Conservation (phyloP, 2,329 filamentous ascomycete genomes). For the Neofusicoccum ribis region DNA sequence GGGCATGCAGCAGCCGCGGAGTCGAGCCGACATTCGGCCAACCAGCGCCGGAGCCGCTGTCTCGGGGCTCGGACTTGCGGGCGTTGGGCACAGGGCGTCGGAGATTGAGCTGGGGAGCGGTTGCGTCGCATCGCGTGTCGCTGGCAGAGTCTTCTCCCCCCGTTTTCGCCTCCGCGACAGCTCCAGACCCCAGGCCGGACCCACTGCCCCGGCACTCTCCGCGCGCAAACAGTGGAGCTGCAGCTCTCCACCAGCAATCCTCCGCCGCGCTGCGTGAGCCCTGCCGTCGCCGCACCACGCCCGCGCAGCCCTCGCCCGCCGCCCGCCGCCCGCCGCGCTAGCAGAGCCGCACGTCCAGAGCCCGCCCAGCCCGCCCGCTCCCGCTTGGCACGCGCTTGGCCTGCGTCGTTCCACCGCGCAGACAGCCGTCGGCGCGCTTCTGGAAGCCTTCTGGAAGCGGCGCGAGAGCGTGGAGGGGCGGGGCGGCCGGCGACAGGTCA, state of each 20-base stretch:
- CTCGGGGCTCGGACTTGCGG: neutral
- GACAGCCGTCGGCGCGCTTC: neutral
- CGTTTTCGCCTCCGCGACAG: slow-evolving; percentile 3
- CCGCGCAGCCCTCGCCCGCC: neutral
- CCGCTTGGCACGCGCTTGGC: neutral
- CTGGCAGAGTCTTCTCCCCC: neutral
- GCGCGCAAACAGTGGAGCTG: slow-evolving; percentile 1
- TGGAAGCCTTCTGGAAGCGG: neutral
- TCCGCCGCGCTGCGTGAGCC: neutral
- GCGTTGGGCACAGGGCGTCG: neutral
- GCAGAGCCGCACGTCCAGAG: neutral
- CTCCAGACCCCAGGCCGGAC: slow-evolving; percentile 6
- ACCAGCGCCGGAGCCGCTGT: neutral
- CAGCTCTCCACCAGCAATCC: neutral
- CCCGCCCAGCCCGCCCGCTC: neutral
- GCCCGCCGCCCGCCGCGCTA: neutral
- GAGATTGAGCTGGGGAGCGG: neutral
- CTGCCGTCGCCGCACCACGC: neutral
- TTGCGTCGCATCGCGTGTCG: neutral
- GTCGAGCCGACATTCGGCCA: slow-evolving; percentile 2
- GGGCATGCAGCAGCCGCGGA: neutral
- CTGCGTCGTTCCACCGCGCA: neutral
- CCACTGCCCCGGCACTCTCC: slow-evolving; percentile 2
- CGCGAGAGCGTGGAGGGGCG: neutral
- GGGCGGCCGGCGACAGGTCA: neutral